Evolutionary conservation across 306 rosid species (phyloP), one percentile per base, ranked within the genome.

Genomic region (Corylus heterophylla): DNA sequence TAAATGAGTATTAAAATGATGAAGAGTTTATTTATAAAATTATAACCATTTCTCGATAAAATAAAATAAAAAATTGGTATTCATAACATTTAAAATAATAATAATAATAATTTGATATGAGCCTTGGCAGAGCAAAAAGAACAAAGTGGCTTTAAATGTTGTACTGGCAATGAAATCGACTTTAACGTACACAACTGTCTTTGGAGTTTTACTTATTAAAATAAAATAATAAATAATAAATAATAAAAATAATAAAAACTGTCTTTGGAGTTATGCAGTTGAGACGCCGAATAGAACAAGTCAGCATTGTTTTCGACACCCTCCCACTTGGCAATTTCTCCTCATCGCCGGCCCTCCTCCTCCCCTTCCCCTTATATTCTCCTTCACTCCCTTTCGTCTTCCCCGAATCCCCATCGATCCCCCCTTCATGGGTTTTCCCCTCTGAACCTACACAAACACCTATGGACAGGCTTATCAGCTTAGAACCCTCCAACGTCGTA

Each of bases 381-480:
- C 74, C 52, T 79, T 77, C 81, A 29, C 56, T 74, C 78, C 56
- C 74, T 66, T 45, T 61, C 37, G 70, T 29, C 78, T 54, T 8
- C 22, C 54, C 27, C 22, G 45, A 39, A 2, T 31, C 35, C 3
- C 35, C 35, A 31, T 39, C 44, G 44, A 4, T 4, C 44, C 44
- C 44, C 44, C 44, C 0, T 39, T 75, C 47, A 63, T 56, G 69
- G 76, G 55, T 69, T 80, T 18, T 58, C n/a, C 68, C 75, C 75
- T 62, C 48, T 51, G 45, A 37, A 50, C 9, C 27, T 16, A 54
- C 50, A 54, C 4, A 52, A 50, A 48, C 8, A 44, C 2, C 3
- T 4, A 94, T 90, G 98, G 97, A 92, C 71, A 84, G 97, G 79
- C 94, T 94, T 78, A 89, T 92, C 74, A 88, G 80, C 85, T 69